These are phyloP conservation scores for Begonia peltatifolia DNA, from an alignment of 306 rosid genomes.

Conservation along the genomic window DNA sequence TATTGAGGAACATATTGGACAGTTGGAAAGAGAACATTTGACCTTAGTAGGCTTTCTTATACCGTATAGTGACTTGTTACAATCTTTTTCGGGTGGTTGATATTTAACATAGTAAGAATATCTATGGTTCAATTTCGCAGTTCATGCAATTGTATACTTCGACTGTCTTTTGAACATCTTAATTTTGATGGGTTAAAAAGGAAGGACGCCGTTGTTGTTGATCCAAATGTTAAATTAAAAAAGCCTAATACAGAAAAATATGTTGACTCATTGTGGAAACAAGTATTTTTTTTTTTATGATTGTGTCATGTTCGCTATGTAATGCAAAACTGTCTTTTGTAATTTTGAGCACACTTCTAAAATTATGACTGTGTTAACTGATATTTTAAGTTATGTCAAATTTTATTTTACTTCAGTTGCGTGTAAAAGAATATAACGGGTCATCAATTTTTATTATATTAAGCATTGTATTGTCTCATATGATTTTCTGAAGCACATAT, in stretches of 20 bases:
- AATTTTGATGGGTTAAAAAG: slow-evolving; percentile 36
- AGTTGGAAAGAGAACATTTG: no score
- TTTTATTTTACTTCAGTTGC: no score
- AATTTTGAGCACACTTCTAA: background rate
- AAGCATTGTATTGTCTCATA: no score
- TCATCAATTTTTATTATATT: no score
- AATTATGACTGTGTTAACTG: background rate
- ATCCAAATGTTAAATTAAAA: slow-evolving; percentile 49
- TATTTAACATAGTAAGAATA: no score
- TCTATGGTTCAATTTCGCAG: slow-evolving; percentile 32
- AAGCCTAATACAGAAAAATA: slow-evolving; percentile 30
- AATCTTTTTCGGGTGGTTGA: no score
- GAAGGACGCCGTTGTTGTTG: no score
- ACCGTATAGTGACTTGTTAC: background rate
- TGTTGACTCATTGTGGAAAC: slow-evolving; percentile 43
- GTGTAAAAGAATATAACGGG: no score
- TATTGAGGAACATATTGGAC: no score
- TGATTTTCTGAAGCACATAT: no score
- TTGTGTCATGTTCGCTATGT: slow-evolving; percentile 4
- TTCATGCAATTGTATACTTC: slow-evolving; percentile 69
- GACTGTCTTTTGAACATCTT: slow-evolving; percentile 58
- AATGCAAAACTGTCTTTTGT: background rate
- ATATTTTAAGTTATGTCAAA: background rate
- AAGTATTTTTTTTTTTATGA: slow-evolving; percentile 24
- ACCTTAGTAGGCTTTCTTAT: no score